Conservation (phyloP, 176 grass and related monocot genomes). For the Echinochloa phyllopogon region DNA sequence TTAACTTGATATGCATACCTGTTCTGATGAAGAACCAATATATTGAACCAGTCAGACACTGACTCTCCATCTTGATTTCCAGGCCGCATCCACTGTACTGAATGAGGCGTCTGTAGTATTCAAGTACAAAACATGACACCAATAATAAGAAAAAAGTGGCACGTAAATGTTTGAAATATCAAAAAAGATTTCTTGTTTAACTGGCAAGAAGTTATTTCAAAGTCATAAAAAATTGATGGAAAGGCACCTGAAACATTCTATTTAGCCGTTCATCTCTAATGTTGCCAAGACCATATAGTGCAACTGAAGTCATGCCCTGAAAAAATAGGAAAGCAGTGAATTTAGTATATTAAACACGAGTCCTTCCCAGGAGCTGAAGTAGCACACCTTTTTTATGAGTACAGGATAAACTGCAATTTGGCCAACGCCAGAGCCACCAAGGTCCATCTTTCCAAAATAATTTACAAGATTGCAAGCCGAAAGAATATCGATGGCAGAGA, state of each 20-base stretch:
- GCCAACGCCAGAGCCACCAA: constrained; percentile 87
- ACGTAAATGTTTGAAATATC: not conserved
- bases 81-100: constrained; percentile 92
- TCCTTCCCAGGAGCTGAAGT: not conserved
- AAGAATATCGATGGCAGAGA: constrained; percentile 94
- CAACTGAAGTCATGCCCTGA: constrained; percentile 83
- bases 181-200: not conserved
- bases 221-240: constrained; percentile 16
- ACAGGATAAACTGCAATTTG: constrained; percentile 83
- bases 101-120: constrained; percentile 81
- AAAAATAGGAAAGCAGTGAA: constrained; percentile 32
- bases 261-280: constrained; percentile 97
- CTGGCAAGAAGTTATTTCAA: not conserved
- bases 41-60: constrained; percentile 90
- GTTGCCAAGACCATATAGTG: constrained; percentile 92
- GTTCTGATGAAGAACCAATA: constrained; percentile 98
- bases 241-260: constrained; percentile 94
- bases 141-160: not conserved
- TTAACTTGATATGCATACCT: constrained; percentile 51
- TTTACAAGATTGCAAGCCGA: constrained; percentile 97
- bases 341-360: constrained; percentile 15
- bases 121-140: constrained; percentile 31
- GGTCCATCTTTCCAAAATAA: constrained; percentile 98
- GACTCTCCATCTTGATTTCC: constrained; percentile 74
- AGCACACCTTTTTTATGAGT: constrained; percentile 79